These are phyloP conservation scores for Aspergillus quadricinctus DNA, from an alignment of 2,329 filamentous ascomycete genomes.

Conservation along the genomic window DNA sequence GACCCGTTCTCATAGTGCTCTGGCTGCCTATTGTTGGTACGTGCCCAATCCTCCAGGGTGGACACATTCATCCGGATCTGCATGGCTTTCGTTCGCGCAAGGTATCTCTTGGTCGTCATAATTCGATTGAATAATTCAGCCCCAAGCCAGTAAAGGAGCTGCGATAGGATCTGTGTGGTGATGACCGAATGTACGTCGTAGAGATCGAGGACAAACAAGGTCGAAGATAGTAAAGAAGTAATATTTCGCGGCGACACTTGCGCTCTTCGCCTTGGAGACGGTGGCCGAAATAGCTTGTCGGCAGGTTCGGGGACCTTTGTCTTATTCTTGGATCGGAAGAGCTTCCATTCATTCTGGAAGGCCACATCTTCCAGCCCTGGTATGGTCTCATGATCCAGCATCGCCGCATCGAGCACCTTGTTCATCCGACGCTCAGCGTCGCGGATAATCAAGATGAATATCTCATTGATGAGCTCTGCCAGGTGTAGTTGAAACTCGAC, in stretches of 20 bases:
- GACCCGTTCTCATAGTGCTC: slow-evolving; percentile 95
- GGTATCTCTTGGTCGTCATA: slow-evolving; percentile 91
- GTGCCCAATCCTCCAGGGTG: slow-evolving; percentile 90
- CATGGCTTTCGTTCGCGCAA: slow-evolving; percentile 97
- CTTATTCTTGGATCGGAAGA: slow-evolving; percentile 88
- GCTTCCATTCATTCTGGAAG: slow-evolving; percentile 98
- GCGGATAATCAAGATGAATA: slow-evolving; percentile 94
- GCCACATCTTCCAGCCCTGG: slow-evolving; percentile 94
- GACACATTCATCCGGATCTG: slow-evolving; percentile 99
- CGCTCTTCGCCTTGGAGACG: slow-evolving; percentile 86
- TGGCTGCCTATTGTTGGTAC: slow-evolving; percentile 85
- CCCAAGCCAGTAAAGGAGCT: slow-evolving; percentile 92
- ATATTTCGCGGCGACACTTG: slow-evolving; percentile 93
- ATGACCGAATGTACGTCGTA: slow-evolving; percentile 99
- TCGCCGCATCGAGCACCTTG: slow-evolving; percentile 86
- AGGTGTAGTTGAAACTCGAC: slow-evolving; percentile 88
- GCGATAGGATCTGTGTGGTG: slow-evolving; percentile 81
- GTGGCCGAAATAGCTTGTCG: slow-evolving; percentile 86
- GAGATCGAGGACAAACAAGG: slow-evolving; percentile 93
- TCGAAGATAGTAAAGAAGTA: slow-evolving; percentile 90
- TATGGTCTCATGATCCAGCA: slow-evolving; percentile 97
- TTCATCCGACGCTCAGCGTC: slow-evolving; percentile 95
- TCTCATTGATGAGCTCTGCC: slow-evolving; percentile 93
- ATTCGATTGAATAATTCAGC: slow-evolving; percentile 96
- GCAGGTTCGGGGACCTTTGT: slow-evolving; percentile 78